These are phyloP conservation scores for Plasmodium gaboni DNA, from an alignment of 169 alveolate genomes.

Conservation along the genomic window DNA sequence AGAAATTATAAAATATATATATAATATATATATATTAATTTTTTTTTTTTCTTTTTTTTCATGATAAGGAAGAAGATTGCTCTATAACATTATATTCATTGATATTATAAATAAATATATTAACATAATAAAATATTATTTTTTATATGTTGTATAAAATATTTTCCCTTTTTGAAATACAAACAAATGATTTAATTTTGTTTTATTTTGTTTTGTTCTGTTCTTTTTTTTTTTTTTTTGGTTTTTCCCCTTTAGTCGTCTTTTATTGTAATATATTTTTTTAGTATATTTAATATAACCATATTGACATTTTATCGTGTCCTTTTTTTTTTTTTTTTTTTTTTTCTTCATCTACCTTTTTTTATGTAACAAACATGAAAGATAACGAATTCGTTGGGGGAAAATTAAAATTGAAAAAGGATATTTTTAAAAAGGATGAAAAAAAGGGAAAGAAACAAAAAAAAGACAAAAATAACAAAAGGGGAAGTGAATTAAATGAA, in stretches of 20 bases:
- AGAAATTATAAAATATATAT: background rate
- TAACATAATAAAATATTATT: too few relatives aligned
- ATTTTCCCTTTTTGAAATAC: too few relatives aligned
- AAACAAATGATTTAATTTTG: too few relatives aligned
- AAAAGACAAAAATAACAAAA: background rate
- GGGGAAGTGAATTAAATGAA: slow-evolving; percentile 4
- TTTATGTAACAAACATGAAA: slow-evolving; percentile 25
- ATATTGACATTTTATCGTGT: too few relatives aligned
- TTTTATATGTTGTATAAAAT: too few relatives aligned
- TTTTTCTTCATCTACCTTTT: background rate
- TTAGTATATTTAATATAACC: too few relatives aligned
- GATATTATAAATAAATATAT: too few relatives aligned
- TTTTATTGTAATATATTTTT: too few relatives aligned
- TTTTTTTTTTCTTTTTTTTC: background rate
- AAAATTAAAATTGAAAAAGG: slow-evolving; percentile 35
- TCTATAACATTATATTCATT: too few relatives aligned
- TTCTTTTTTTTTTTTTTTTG: too few relatives aligned
- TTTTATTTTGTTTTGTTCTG: too few relatives aligned
- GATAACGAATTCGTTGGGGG: slow-evolving; percentile 74
- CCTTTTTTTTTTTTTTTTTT: slow-evolving; percentile 2
- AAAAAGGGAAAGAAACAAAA: slow-evolving; percentile 9
- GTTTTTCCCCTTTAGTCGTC: too few relatives aligned
- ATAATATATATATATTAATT: slow-evolving; percentile 3
- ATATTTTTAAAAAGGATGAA: slow-evolving; percentile 10
- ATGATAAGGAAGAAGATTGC: background rate